A percentile compares a stretch with the other conserved stretches of the same genome.
phyloP scores from a whole-genome alignment of 257 asterid species.

The Nicotiana otophora region DNA sequence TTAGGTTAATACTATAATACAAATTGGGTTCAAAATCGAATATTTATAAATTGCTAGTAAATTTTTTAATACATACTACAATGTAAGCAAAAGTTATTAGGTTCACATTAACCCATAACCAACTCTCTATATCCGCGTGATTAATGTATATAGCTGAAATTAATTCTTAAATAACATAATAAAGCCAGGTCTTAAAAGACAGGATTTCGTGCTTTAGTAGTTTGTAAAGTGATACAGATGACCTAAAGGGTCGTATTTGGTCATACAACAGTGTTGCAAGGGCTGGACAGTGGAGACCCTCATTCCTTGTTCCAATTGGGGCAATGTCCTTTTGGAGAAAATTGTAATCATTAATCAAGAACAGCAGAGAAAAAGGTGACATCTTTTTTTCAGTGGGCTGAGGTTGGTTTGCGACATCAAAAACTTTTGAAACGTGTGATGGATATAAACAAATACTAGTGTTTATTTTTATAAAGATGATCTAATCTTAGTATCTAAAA shows the following conservation, averaged over 20 bases:
- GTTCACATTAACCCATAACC: neutral
- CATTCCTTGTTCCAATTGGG: neutral
- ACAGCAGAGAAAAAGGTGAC: neutral
- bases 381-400: neutral
- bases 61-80: neutral
- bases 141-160: no score
- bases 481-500: neutral
- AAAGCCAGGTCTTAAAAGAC: neutral
- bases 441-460: neutral
- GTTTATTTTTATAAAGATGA: neutral
- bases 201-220: neutral
- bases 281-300: neutral
- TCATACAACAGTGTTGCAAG: neutral
- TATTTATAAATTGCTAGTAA: no score
- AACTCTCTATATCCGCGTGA: no score
- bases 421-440: neutral
- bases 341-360: neutral
- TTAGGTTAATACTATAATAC: neutral
- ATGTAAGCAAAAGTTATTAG: neutral
- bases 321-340: neutral
- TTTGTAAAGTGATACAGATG: conserved; percentile 4
- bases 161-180: neutral
- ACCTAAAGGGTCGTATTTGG: neutral
- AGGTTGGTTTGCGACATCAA: neutral
- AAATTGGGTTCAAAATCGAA: neutral